Percentiles rank a stretch among this genome's conserved stretches.
Conservation (phyloP, 1,139 yeast genomes). For the Lodderomyces pseudojiufengensis region DNA sequence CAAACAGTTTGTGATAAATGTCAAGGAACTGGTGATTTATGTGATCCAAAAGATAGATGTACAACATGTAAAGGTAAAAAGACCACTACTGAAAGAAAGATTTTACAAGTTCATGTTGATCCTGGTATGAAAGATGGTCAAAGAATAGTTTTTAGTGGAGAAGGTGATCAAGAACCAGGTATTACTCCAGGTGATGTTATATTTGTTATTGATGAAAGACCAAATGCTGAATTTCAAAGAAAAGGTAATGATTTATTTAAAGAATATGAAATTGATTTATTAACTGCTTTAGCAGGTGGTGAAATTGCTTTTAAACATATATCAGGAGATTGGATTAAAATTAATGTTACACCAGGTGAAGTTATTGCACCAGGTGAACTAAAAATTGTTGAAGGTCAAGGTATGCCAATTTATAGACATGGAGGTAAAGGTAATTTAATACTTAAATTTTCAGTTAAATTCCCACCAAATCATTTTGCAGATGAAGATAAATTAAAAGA, state of each 20-base stretch:
- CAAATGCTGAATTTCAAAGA: slow-evolving; percentile 77
- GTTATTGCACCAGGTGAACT: slow-evolving; percentile 80
- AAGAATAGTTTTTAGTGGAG: slow-evolving; percentile 85
- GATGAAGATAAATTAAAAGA: slow-evolving; percentile 62
- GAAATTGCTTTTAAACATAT: slow-evolving; percentile 80
- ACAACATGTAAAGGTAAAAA: slow-evolving; percentile 85
- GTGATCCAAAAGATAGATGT: slow-evolving; percentile 88
- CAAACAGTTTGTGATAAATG: slow-evolving; percentile 93
- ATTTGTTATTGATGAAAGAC: slow-evolving; percentile 85
- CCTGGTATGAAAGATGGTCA: slow-evolving; percentile 98
- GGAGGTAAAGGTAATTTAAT: slow-evolving; percentile 75
- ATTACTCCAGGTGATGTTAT: slow-evolving; percentile 95
- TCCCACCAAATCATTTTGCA: slow-evolving; percentile 65
- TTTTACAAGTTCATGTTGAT: slow-evolving; percentile 89
- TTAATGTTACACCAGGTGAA: slow-evolving; percentile 85
- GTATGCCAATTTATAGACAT: slow-evolving; percentile 86
- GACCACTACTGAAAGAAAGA: slow-evolving; percentile 83
- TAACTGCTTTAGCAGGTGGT: slow-evolving; percentile 97
- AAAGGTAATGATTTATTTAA: slow-evolving; percentile 85
- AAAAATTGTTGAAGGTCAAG: slow-evolving; percentile 86
- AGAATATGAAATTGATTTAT: slow-evolving; percentile 83
- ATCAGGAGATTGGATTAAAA: slow-evolving; percentile 84
- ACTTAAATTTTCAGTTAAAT: slow-evolving; percentile 65
- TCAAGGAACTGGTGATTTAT: slow-evolving; percentile 87
- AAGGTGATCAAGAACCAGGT: slow-evolving; percentile 97